These are phyloP conservation scores for Cryptosporidium sp. DNA, from an alignment of 169 alveolate species.

Conservation along the genomic window DNA sequence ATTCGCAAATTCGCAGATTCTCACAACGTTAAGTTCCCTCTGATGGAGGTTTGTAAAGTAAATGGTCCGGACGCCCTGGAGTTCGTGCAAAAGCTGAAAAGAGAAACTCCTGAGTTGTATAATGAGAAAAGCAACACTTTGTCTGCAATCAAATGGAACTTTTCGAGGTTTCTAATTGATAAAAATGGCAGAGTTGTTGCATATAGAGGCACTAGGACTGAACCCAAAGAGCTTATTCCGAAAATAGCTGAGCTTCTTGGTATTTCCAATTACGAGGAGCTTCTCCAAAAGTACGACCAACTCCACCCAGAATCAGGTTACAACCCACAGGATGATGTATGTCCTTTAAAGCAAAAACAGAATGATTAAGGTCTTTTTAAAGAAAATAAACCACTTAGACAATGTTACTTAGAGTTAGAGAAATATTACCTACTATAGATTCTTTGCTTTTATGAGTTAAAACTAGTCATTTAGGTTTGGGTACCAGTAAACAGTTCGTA, in stretches of 20 bases:
- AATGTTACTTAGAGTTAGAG: neutral
- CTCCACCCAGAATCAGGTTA: neutral
- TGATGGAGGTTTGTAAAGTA: constrained; percentile 63
- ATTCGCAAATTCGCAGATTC: constrained; percentile 49
- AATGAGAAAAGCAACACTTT: constrained; percentile 2
- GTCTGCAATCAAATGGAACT: constrained; percentile 59
- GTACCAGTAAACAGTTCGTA: constrained; percentile 39
- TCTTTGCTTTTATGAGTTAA: neutral
- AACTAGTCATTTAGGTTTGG: neutral
- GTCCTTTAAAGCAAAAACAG: constrained; percentile 4
- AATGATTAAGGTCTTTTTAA: neutral
- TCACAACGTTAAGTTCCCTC: constrained; percentile 30
- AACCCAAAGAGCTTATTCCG: constrained; percentile 54
- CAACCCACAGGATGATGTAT: neutral
- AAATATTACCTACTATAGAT: neutral
- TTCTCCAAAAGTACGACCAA: constrained; percentile 26
- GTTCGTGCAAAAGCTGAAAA: constrained; percentile 39
- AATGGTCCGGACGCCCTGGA: constrained; percentile 63
- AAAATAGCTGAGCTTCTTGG: constrained; percentile 39
- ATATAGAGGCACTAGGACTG: constrained; percentile 61
- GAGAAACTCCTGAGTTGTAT: constrained; percentile 64
- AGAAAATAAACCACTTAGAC: no score
- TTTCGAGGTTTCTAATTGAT: constrained; percentile 39
- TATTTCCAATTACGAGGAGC: constrained; percentile 20
- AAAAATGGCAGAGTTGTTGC: constrained; percentile 52